A percentile compares a stretch with the other conserved stretches of the same genome.
Conservation (phyloP, 2,329 filamentous ascomycete species). For the Trichoderma arundinaceum region DNA sequence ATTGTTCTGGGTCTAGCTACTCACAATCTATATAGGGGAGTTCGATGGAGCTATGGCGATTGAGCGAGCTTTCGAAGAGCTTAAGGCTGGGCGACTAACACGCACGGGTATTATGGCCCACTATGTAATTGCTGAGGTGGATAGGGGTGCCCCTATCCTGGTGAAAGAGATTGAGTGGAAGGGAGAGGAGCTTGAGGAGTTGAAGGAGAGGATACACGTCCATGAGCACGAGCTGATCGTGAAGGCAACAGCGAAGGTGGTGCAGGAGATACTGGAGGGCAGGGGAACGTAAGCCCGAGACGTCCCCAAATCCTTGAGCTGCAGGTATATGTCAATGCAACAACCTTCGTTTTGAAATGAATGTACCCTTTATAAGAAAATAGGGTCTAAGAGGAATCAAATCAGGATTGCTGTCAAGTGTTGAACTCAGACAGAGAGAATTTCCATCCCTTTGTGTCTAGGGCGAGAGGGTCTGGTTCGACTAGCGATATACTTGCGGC, state of each 20-base stretch:
- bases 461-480: no score
- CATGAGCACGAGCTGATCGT: conserved; percentile 82
- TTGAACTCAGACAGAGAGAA: no score
- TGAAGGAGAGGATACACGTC: conserved; percentile 75
- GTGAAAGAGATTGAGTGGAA: conserved; percentile 70
- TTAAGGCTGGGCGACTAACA: conserved; percentile 66
- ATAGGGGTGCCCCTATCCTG: conserved; percentile 44
- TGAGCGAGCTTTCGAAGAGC: conserved; percentile 76
- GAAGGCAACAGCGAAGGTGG: conserved; percentile 66
- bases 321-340: no score
- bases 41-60: conserved; percentile 83
- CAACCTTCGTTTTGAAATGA: no score
- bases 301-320: no score
- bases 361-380: no score
- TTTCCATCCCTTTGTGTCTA: no score
- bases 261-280: conserved; percentile 45
- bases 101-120: conserved; percentile 89
- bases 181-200: conserved; percentile 66
- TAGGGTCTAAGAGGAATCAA: no score
- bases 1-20: not conserved
- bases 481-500: no score
- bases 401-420: no score
- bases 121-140: conserved; percentile 66
- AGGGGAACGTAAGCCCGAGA: not conserved
- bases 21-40: conserved; percentile 54